Evolutionary conservation across 768 basidiomycete genomes (phyloP), one percentile per base, ranked within the genome.

Genomic region (Tylopilus plumbeoviolaceoides): DNA sequence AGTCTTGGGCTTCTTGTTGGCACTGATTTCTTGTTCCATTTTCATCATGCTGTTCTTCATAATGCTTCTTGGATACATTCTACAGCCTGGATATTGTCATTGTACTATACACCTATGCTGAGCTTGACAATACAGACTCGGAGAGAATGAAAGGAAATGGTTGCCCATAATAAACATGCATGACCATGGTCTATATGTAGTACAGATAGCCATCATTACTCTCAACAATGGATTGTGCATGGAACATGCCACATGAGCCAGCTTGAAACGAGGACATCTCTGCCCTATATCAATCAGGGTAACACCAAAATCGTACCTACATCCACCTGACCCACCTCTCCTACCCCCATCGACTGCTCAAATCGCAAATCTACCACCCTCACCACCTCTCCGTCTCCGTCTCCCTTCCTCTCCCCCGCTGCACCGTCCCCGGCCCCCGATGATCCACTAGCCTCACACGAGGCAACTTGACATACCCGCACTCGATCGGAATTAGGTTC

Each of bases 401-500:
- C 15, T 17, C 50, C 74, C 72, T 28, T 57, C 56, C 15, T 73
- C 72, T 39, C 66, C 39, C 59, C 60, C n/a, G 60, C 55, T 44
- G 56, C 15, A 11, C 35, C 52, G 12, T 63, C 63, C 43, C 63
- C 70, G 21, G 60, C 59, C 44, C 47, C 12, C 87, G 72, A 49
- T 79, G 74, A 35, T 80, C 71, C n/a, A 72, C 60, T 23, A 91
- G 81, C 63, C 73, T 78, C 58, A 92, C 77, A 21, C 72, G 70
- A 15, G 90, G 90, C 20, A 87, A 61, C 55, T 66, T 76, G 44
- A 86, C 72, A 58, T 80, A 72, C 31, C 90, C 90, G 65, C 87
- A 89, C 54, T 88, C 86, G 36, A 91, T 67, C 2, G 90, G 87
- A 27, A 90, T 77, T 28, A 91, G 63, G 28, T 76, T 79, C 87